Evolutionary conservation across 2,329 filamentous ascomycete species (phyloP).

Genomic region (Diaporthe batatas): DNA sequence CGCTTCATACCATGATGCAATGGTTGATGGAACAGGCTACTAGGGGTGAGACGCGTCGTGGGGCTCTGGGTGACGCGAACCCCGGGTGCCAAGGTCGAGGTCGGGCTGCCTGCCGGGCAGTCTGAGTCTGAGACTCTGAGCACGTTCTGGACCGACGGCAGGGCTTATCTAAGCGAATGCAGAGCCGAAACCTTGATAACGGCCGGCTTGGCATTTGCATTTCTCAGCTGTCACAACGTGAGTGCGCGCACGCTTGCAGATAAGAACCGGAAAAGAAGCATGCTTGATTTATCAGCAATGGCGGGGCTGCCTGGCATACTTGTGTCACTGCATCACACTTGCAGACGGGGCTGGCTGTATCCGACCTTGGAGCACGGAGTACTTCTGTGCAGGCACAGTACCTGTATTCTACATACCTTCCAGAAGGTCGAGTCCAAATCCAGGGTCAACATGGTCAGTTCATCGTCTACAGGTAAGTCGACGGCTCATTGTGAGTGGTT

Average conservation of each 20-base stretch:
- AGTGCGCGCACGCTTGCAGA: background rate
- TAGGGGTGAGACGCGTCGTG: constrained; percentile 8
- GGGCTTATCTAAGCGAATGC: constrained; percentile 35
- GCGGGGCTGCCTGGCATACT: constrained; percentile 1
- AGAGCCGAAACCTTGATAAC: constrained; percentile 21
- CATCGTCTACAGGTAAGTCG: background rate
- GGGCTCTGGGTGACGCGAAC: constrained; percentile 18
- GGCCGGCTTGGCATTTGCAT: constrained; percentile 10
- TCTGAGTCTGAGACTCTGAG: background rate
- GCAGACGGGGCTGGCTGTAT: background rate
- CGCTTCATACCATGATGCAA: constrained; percentile 11
- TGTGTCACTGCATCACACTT: background rate
- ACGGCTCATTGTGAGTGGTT: constrained; percentile 11
- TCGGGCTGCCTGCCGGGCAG: background rate
- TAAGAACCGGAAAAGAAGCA: background rate
- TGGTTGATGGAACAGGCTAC: background rate
- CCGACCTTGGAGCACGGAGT: too few relatives aligned
- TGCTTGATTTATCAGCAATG: constrained; percentile 27
- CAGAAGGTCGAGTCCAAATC: background rate
- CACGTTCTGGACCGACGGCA: background rate
- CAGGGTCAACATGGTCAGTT: background rate
- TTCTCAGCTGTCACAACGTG: background rate
- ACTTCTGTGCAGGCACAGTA: background rate
- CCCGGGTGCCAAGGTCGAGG: constrained; percentile 16
- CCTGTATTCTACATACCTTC: too few relatives aligned